phyloP scores from a whole-genome alignment of 345 rosid genomes.

The Limnanthes douglasii region DNA sequence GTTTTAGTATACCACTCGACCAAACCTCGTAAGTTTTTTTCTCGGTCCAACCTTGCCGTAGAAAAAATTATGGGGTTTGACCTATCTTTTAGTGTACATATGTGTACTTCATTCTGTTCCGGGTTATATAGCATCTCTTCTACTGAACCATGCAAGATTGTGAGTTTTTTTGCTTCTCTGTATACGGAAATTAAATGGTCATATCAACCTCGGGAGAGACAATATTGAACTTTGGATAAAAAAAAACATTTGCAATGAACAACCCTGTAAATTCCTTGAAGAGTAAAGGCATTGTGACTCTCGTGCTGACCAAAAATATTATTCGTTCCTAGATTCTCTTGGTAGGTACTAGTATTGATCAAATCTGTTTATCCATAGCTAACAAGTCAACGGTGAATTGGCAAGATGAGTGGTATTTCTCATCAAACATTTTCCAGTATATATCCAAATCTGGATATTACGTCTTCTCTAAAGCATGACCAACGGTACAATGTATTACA shows the following conservation, averaged over 20 bases:
- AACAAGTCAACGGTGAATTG: too few species aligned
- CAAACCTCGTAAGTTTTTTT: conserved; percentile 46
- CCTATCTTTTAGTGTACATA: too few species aligned
- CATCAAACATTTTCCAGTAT: too few species aligned
- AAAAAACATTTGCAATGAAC: conserved; percentile 75
- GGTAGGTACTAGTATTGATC: conserved; percentile 72
- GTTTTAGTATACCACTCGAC: conserved; percentile 52
- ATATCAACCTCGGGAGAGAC: conserved; percentile 82
- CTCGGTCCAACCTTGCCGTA: conserved; percentile 79
- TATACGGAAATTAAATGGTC: too few species aligned
- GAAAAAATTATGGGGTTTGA: conserved; percentile 63
- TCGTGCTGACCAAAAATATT: conserved; percentile 68
- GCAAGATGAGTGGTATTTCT: too few species aligned
- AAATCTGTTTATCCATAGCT: conserved; percentile 75
- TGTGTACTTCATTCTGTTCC: conserved; percentile 42
- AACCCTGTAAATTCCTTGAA: conserved; percentile 64
- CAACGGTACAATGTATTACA: too few species aligned
- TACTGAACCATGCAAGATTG: conserved; percentile 47
- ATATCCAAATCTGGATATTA: conserved; percentile 73
- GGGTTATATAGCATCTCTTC: too few species aligned
- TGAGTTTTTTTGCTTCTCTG: conserved; percentile 36
- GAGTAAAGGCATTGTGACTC: conserved; percentile 53
- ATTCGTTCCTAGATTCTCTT: conserved; percentile 68
- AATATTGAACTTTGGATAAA: too few species aligned
- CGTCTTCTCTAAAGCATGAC: conserved; percentile 79